Evolutionary conservation across 768 basidiomycete species (phyloP).

Genomic region (Xerocomellus dryophilus): DNA sequence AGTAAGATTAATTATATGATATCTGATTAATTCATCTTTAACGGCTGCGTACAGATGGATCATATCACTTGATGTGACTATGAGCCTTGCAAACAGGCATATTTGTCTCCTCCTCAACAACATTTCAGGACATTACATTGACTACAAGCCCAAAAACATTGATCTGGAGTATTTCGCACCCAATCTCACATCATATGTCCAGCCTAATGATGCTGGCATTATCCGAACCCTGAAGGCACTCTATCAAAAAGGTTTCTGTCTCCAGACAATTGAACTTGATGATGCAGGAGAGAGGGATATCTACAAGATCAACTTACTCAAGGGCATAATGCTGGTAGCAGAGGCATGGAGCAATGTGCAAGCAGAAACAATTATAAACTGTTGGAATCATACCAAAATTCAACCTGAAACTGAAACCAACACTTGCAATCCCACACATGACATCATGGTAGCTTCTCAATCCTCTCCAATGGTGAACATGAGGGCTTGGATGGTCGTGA

Average conservation of each 20-base stretch:
- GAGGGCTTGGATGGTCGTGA: background rate
- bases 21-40: no score
- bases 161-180: no score
- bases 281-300: background rate
- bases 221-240: constrained; percentile 35
- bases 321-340: background rate
- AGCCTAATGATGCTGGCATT: background rate
- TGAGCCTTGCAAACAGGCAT: no score
- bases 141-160: no score
- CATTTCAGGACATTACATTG: no score
- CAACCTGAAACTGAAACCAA: background rate
- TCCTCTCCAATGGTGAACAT: background rate
- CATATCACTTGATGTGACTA: no score
- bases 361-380: background rate
- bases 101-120: no score
- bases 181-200: no score
- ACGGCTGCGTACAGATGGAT: no score
- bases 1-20: no score
- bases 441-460: background rate
- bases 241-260: constrained; percentile 17
- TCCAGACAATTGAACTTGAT: constrained; percentile 1
- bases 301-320: constrained; percentile 9
- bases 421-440: background rate
- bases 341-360: constrained; percentile 3
- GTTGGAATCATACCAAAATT: background rate